Evolutionary conservation across 2,329 filamentous ascomycete genomes (phyloP), one percentile per base, ranked within the genome.

Genomic region (Fragosphaeria purpurea): DNA sequence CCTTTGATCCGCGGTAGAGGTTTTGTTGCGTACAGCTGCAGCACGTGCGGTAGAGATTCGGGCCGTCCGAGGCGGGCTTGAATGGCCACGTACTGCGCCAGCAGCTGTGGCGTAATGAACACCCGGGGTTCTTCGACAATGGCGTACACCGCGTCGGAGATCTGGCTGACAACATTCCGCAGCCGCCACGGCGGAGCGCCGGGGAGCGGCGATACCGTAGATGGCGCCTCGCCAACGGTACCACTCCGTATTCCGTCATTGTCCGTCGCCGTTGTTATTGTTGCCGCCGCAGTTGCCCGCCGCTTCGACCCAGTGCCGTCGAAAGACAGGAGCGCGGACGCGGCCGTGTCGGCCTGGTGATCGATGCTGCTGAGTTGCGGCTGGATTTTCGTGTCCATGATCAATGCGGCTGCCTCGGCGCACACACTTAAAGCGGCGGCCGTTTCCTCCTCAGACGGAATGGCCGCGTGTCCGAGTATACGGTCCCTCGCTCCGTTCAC

Each of bases 21-120:
- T 67, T 97, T 98, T 58, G 80, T 79, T 46, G 88, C 87, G 64
- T 91, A 97, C 48, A 96, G 75, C 50, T 82, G 72, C 61, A 98
- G 85, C 41, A 89, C 80, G 53, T 83, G 78, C 6, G 91, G 88
- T 55, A 97, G 79, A 43, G 86, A 82, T 56, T 87, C 80, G 3
- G 88, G 83, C 51, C 77, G 81, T 54, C 81, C 78, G 42, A 97
- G 77, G 9, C 82, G 75, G 33, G 82, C 75, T 64, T 95, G 88
- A 43, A 88, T 80, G 39, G 79, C 74, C 55, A 95, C 82, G 66
- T 96, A 97, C 58, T 78, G 66, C 51, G 77, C 72, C 40, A 97
- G 78, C 37, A 91, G 71, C 34, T 76, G 71, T 7, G 84, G 80
- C 5, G 86, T 86, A 62, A 97, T 86, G 68, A 89, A 86, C 45